Base-by-base conservation (phyloP, 345 rosid species). In the Firmiana major region DNA sequence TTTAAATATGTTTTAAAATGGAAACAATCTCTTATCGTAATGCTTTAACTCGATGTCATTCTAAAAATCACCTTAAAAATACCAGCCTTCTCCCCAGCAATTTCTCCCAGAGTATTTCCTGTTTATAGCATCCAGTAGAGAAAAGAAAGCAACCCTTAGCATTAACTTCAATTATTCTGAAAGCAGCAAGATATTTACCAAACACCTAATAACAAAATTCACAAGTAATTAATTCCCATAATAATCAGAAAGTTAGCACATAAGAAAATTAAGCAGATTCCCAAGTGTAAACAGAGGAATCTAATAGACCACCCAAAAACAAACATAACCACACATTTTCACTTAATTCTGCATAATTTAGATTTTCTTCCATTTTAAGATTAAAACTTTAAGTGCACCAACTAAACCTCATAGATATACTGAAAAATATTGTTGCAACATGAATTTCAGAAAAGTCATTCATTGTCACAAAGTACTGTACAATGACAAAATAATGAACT, bases 31-130 rank as follows among this genome's bases (percentile, higher is more conserved):
- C 51, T 78, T 26, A 67, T 19, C 53, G 59, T 58, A 48, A 53
- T 82, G 43, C 67, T 71, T 57, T 75, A 75, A 76, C 9, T 11
- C 40, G 42, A 63, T 28, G 9, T 77, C 16, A 72, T 19, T 64
- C 42, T n/a, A 26, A 74, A 58, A 79, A 75, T 78, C 83, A 95
- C 99, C 99, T 96, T 96, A 77, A 92, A 87, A 81, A 96, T 94
- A 59, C 99, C 98, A 87, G 99, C 98, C 82, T 96, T 97, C 83
- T 92, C 97, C 81, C 98, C 95, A 71, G 98, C 98, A 83, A 97
- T 97, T 91, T 90, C 85, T 55, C 93, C 97, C 31, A 97, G 94
- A 9, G 99, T 94, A 83, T 97, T 79, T 71, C 98, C 99, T 96
- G 86, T 83, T 83, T 69, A 76, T 77, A 78, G 71, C 77, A 85